Conservation (phyloP, 139 green algal species). For the Chlorokybus atmophyticus region DNA sequence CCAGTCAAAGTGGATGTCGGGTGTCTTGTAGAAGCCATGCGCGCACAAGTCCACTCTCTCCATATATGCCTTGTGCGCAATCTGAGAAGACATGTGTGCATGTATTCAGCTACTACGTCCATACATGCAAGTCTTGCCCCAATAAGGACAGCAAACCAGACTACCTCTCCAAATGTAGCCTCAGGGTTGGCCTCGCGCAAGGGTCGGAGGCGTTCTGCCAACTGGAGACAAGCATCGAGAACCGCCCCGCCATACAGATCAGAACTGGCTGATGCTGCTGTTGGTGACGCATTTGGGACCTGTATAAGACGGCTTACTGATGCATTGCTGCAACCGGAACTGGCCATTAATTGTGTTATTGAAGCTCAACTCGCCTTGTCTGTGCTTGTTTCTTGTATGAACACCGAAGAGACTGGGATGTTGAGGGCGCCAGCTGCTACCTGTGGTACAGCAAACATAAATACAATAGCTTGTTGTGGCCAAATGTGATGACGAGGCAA, state of each 20-base stretch:
- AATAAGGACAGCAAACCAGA: constrained; percentile 1
- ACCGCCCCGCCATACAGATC: constrained; percentile 86
- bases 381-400: constrained; percentile 83
- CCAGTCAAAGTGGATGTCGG: constrained; percentile 55
- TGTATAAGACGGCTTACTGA: too few relatives aligned
- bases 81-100: constrained; percentile 11
- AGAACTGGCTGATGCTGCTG: constrained; percentile 70
- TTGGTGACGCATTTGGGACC: constrained; percentile 87
- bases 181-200: constrained; percentile 16
- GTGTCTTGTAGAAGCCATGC: constrained; percentile 89
- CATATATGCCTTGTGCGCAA: constrained; percentile 59
- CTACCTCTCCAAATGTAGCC: constrained; percentile 30
- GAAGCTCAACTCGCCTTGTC: constrained; percentile 78
- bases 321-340: too few relatives aligned
- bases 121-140: too few relatives aligned
- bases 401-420: constrained; percentile 60
- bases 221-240: constrained; percentile 77
- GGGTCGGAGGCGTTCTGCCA: constrained; percentile 61
- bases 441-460: constrained; percentile 1
- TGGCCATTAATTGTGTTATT: too few relatives aligned
- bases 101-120: too few relatives aligned
- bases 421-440: constrained; percentile 64
- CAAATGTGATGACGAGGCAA: not conserved
- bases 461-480: constrained; percentile 3
- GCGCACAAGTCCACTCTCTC: constrained; percentile 77